phyloP scores from a whole-genome alignment of 129 eudicot species.

The Kitagawia praeruptora region DNA sequence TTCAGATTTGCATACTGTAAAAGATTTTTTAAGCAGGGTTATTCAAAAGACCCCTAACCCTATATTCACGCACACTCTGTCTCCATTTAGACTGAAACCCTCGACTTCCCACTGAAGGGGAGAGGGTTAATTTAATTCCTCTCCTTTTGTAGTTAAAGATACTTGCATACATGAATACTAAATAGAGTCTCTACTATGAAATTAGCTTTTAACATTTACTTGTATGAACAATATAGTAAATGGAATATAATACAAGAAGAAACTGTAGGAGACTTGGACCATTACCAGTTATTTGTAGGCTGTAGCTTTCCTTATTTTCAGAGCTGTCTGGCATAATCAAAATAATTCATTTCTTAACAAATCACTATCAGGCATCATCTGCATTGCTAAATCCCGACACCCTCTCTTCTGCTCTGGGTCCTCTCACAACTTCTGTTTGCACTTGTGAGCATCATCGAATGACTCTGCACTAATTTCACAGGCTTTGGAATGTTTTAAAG shows the following conservation, averaged over 20 bases:
- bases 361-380: conserved; percentile 45
- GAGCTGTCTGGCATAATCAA: conserved; percentile 18
- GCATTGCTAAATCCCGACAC: conserved; percentile 48
- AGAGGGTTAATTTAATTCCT: background rate
- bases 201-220: background rate
- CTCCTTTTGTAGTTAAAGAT: background rate
- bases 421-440: conserved; percentile 33
- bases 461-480: conserved; percentile 31
- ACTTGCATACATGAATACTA: background rate
- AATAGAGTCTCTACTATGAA: background rate
- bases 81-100: background rate
- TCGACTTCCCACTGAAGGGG: background rate
- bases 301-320: background rate
- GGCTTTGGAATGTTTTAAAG: conserved; percentile 21
- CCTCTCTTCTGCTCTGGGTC: conserved; percentile 42
- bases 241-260: background rate
- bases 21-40: background rate
- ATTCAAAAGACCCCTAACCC: background rate
- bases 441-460: conserved; percentile 32
- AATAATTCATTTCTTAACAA: conserved; percentile 25
- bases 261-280: background rate
- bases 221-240: background rate
- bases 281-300: conserved; percentile 10
- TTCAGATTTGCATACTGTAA: background rate
- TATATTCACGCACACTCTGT: background rate